These are phyloP conservation scores for Anthracocystis setariae DNA, from an alignment of 1,284 basidiomycete species.

Conservation along the genomic window DNA sequence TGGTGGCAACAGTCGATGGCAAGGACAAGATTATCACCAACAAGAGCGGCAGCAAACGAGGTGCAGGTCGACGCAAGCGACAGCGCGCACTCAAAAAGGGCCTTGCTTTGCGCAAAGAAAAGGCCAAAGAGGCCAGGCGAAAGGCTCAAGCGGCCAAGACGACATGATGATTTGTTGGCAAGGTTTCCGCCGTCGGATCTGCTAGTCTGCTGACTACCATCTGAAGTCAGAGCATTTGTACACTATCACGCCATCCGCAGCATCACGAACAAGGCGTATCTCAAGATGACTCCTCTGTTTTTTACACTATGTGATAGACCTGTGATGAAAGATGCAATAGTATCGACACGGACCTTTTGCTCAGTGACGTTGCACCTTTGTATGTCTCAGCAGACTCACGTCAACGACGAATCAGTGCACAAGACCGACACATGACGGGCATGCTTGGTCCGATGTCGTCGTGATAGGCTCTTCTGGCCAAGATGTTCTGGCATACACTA, in stretches of 20 bases:
- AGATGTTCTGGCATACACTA: too few relatives aligned
- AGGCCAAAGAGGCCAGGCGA: slow-evolving; percentile 45
- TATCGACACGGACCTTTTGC: too few relatives aligned
- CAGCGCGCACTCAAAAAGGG: slow-evolving; percentile 54
- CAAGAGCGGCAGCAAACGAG: slow-evolving; percentile 54
- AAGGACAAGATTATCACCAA: slow-evolving; percentile 53
- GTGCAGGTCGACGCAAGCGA: slow-evolving; percentile 55
- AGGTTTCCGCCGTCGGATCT: too few relatives aligned
- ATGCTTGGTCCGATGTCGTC: too few relatives aligned
- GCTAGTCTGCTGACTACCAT: neutral
- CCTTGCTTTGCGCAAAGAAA: slow-evolving; percentile 43
- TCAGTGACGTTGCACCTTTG: too few relatives aligned
- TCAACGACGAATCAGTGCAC: too few relatives aligned
- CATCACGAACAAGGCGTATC: neutral
- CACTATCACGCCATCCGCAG: neutral
- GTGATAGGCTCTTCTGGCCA: too few relatives aligned
- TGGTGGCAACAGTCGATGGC: slow-evolving; percentile 49
- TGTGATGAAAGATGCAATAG: neutral
- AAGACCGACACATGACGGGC: too few relatives aligned
- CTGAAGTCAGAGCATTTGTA: slow-evolving; percentile 1
- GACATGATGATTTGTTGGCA: neutral
- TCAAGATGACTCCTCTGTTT: neutral
- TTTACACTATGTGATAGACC: neutral
- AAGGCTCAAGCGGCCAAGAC: slow-evolving; percentile 30
- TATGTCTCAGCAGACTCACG: too few relatives aligned